These are phyloP conservation scores for Hypoxylon sp. DNA, from an alignment of 2,329 filamentous ascomycete genomes.

Conservation along the genomic window DNA sequence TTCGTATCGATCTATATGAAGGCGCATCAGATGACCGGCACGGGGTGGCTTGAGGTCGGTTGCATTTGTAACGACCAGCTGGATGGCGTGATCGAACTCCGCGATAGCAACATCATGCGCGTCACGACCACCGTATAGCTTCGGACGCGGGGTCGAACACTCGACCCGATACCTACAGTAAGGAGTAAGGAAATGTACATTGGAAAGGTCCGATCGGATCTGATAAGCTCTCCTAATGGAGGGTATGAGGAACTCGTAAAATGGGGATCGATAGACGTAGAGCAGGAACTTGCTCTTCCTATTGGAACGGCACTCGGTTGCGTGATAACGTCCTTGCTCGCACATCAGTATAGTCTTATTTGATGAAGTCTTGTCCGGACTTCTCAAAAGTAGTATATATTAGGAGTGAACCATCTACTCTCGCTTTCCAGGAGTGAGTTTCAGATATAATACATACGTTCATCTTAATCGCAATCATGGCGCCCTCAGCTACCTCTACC, in stretches of 20 bases:
- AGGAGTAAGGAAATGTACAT: background rate
- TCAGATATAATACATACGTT: constrained; percentile 8
- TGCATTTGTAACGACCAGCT: constrained; percentile 33
- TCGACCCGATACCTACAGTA: constrained; percentile 20
- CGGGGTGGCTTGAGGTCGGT: constrained; percentile 25
- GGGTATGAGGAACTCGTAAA: constrained; percentile 19
- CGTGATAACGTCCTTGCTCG: constrained; percentile 46
- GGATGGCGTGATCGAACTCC: constrained; percentile 49
- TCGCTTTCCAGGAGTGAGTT: background rate
- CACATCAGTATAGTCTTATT: constrained; percentile 44
- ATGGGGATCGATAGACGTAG: constrained; percentile 13
- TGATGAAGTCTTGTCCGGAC: background rate
- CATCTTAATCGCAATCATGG: constrained; percentile 41
- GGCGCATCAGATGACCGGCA: constrained; percentile 25
- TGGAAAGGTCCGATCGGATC: constrained; percentile 35
- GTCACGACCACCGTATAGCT: constrained; percentile 32
- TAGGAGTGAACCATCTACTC: constrained; percentile 2
- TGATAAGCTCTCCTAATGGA: constrained; percentile 34
- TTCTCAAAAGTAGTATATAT: constrained; percentile 20
- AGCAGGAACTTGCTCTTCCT: constrained; percentile 27
- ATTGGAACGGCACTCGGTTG: constrained; percentile 46
- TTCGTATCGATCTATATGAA: constrained; percentile 1
- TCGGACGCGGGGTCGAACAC: constrained; percentile 35
- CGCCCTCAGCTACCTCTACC: constrained; percentile 49
- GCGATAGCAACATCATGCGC: constrained; percentile 47